Evolutionary conservation across 192 early-diverging fungal species (phyloP).

Genomic region (Coemansia sp.): DNA sequence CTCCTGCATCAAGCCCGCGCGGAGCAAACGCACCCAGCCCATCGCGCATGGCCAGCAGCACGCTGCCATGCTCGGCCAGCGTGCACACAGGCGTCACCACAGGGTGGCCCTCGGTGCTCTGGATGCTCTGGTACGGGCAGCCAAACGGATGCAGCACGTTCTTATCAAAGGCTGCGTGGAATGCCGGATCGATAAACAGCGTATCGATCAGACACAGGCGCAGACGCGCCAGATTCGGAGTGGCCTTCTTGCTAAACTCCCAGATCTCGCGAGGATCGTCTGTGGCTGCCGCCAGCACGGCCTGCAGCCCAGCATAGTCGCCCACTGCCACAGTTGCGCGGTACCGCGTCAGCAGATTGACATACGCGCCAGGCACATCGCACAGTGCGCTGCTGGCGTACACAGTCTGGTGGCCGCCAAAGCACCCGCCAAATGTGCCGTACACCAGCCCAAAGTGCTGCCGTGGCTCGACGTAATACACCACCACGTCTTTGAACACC

Average conservation of each 20-base stretch:
- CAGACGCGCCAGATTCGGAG: conserved; percentile 59
- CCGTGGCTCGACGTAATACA: conserved; percentile 74
- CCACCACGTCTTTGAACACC: conserved; percentile 54
- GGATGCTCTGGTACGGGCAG: conserved; percentile 48
- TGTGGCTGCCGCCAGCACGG: conserved; percentile 58
- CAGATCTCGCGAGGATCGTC: conserved; percentile 56
- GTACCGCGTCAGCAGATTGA: conserved; percentile 67
- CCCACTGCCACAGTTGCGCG: conserved; percentile 66
- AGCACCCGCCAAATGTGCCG: conserved; percentile 66
- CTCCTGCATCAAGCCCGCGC: not conserved
- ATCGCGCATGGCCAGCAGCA: conserved; percentile 71
- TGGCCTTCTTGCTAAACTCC: conserved; percentile 58
- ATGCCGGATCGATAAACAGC: conserved; percentile 59
- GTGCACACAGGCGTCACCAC: conserved; percentile 68
- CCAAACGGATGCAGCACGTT: conserved; percentile 52
- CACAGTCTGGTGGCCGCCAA: conserved; percentile 67
- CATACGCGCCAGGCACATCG: conserved; percentile 68
- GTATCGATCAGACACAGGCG: conserved; percentile 66
- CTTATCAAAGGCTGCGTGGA: conserved; percentile 54
- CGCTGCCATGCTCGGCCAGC: conserved; percentile 74
- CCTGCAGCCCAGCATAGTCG: conserved; percentile 67
- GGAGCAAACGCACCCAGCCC: conserved; percentile 26
- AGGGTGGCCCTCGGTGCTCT: conserved; percentile 34
- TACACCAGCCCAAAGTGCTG: conserved; percentile 77
- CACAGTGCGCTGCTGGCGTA: conserved; percentile 63